Conservation (phyloP, 805 yeast species). For the Hanseniaspora guilliermondii region DNA sequence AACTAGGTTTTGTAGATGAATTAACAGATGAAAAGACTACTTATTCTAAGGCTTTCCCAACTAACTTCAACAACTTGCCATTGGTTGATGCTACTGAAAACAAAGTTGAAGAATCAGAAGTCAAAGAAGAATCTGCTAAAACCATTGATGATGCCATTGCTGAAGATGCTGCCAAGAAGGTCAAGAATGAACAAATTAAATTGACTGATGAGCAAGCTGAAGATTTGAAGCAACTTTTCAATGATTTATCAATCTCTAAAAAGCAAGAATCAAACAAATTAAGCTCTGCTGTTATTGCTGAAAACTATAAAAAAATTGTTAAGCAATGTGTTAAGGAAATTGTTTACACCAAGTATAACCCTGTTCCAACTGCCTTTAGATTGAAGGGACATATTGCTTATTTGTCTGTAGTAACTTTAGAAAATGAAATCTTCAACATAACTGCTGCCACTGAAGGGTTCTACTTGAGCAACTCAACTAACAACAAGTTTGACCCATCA, state of each 20-base stretch:
- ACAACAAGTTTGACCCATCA: conserved; percentile 57
- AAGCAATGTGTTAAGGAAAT: conserved; percentile 43
- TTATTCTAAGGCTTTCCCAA: conserved; percentile 25
- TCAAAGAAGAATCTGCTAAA: conserved; percentile 14
- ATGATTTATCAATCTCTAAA: neutral
- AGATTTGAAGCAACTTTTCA: neutral
- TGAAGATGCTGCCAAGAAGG: conserved; percentile 19
- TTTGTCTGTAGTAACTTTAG: conserved; percentile 62
- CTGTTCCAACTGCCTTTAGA: conserved; percentile 55
- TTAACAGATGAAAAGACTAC: conserved; percentile 25
- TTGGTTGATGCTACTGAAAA: conserved; percentile 17
- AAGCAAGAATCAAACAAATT: neutral
- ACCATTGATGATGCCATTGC: conserved; percentile 21
- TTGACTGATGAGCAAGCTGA: conserved; percentile 5
- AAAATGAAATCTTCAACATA: conserved; percentile 64
- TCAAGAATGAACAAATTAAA: neutral
- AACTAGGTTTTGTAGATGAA: conserved; percentile 26
- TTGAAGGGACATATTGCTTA: conserved; percentile 72
- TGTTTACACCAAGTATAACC: conserved; percentile 71
- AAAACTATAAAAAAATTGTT: conserved; percentile 17
- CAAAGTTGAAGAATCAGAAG: conserved; percentile 15
- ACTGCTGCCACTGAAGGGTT: conserved; percentile 75
- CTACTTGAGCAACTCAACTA: conserved; percentile 58
- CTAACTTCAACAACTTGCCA: conserved; percentile 23
- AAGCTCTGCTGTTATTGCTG: conserved; percentile 1